These are phyloP conservation scores for Wickerhamomyces rabaulensis DNA, from an alignment of 805 yeast species.

Conservation along the genomic window DNA sequence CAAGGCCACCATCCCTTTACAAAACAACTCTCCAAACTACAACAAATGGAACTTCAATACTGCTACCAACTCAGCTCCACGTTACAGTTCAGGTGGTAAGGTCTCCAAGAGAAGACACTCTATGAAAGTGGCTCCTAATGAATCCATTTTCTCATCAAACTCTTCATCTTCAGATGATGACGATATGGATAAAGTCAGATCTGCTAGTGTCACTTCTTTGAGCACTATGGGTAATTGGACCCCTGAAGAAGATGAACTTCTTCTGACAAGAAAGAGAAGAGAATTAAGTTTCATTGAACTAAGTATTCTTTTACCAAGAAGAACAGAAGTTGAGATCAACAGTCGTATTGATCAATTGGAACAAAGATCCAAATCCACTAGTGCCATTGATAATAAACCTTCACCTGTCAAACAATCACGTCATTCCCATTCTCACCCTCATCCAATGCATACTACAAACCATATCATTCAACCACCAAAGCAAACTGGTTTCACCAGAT, in stretches of 20 bases:
- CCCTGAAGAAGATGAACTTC: constrained; percentile 64
- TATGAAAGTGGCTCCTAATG: constrained; percentile 4
- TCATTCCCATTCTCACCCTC: constrained; percentile 3
- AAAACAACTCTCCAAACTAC: not conserved
- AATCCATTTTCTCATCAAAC: not conserved
- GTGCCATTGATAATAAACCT: not conserved
- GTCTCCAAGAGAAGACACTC: constrained; percentile 7
- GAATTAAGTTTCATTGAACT: constrained; percentile 70
- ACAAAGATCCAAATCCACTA: constrained; percentile 3
- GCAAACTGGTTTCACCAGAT: constrained; percentile 1
- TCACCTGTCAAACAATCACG: not conserved
- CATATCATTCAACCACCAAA: not conserved
- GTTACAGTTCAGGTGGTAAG: not conserved
- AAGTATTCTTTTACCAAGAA: constrained; percentile 62
- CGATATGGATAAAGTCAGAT: constrained; percentile 1
- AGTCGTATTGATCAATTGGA: constrained; percentile 48
- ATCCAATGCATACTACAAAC: constrained; percentile 1
- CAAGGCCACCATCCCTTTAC: not conserved
- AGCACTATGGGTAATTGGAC: constrained; percentile 34
- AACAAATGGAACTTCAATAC: not conserved
- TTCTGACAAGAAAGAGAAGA: constrained; percentile 47
- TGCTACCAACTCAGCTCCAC: not conserved
- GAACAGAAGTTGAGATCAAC: constrained; percentile 72
- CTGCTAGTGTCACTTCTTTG: not conserved
- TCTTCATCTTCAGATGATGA: constrained; percentile 11